A percentile compares a stretch with the other conserved stretches of the same genome.
phyloP scores from a whole-genome alignment of 2,329 filamentous ascomycete species.

The Ophiostoma pallidulum region DNA sequence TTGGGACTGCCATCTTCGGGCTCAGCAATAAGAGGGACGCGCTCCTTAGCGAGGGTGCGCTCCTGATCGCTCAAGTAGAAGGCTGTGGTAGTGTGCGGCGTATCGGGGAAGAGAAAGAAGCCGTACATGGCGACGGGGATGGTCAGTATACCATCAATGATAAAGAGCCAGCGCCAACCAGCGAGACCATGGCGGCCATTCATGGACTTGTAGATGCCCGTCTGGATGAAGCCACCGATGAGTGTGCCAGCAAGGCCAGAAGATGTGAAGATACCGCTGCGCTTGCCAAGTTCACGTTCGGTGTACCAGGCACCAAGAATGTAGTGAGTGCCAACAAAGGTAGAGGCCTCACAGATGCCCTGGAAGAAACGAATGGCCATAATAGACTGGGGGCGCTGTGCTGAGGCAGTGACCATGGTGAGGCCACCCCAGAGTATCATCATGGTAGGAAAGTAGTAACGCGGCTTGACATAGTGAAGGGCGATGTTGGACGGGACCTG shows the following conservation, averaged over 20 bases:
- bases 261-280: constrained; percentile 51
- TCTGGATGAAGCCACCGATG: constrained; percentile 54
- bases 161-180: constrained; percentile 48
- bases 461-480: constrained; percentile 52
- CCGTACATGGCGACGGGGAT: constrained; percentile 47
- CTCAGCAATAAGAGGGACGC: constrained; percentile 30
- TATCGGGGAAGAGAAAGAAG: constrained; percentile 44
- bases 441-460: constrained; percentile 55
- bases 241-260: constrained; percentile 51
- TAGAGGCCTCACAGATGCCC: constrained; percentile 46
- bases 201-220: constrained; percentile 36
- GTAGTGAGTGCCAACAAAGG: constrained; percentile 50
- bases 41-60: constrained; percentile 27
- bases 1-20: constrained; percentile 25
- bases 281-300: constrained; percentile 50
- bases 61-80: constrained; percentile 35
- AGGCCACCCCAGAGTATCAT: constrained; percentile 55
- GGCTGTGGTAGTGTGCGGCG: constrained; percentile 39
- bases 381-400: constrained; percentile 41
- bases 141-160: constrained; percentile 46
- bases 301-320: constrained; percentile 55
- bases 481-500: constrained; percentile 54
- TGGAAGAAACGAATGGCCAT: constrained; percentile 51
- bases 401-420: constrained; percentile 51
- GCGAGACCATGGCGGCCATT: constrained; percentile 39